Evolutionary conservation across 176 grass and related monocot species (phyloP).

Genomic region (barley (Hordeum vulgare)): MorexV3_pseudomolecules_assembly NC_058519.1:352280117-352280616

Average conservation of each 20-base stretch:
- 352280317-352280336: constrained; percentile 3
- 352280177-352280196: not conserved
- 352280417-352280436: constrained; percentile 79
- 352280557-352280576: not conserved
- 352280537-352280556: not conserved
- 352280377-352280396: not conserved
- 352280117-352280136: constrained; percentile 88
- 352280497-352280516: not conserved
- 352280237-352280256: constrained; percentile 96
- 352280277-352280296: constrained; percentile 97
- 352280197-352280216: no score
- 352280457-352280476: constrained; percentile 70
- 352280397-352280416: constrained; percentile 48
- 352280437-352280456: constrained; percentile 74
- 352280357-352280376: not conserved
- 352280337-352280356: not conserved
- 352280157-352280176: not conserved
- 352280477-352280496: not conserved
- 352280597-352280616: constrained; percentile 99
- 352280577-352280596: constrained; percentile 56
- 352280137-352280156: constrained; percentile 19
- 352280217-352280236: no score
- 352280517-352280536: not conserved
- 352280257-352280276: constrained; percentile 94
- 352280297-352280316: constrained; percentile 96